Conservation (phyloP, 148 eudicot species). For the Rhododendron simsii region DNA sequence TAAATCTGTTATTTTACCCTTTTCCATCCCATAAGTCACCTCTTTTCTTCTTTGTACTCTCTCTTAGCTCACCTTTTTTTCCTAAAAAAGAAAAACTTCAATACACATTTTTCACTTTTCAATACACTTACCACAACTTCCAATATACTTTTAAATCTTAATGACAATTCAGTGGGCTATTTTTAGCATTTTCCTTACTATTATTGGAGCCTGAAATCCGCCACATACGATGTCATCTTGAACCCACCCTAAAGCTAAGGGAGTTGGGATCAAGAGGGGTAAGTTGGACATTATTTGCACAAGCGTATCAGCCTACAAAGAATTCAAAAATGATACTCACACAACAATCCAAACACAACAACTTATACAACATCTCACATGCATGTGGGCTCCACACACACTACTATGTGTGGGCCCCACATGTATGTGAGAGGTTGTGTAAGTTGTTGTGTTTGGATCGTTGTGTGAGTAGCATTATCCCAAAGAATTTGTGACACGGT, state of each 20-base stretch:
- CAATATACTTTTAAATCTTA: not conserved
- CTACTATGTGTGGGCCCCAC: too few relatives aligned
- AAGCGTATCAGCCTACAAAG: not conserved
- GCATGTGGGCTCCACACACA: too few relatives aligned
- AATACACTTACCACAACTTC: too few relatives aligned
- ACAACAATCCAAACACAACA: too few relatives aligned
- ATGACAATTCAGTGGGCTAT: not conserved
- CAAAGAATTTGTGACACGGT: too few relatives aligned
- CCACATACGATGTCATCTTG: not conserved
- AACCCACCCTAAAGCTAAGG: not conserved
- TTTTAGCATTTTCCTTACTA: not conserved
- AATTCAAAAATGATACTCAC: too few relatives aligned
- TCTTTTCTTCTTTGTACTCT: not conserved
- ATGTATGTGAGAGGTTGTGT: too few relatives aligned
- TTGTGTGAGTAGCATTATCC: too few relatives aligned
- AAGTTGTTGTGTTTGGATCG: too few relatives aligned
- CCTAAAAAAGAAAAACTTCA: not conserved
- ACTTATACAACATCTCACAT: too few relatives aligned
- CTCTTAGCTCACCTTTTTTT: not conserved
- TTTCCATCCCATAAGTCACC: not conserved
- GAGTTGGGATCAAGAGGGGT: not conserved
- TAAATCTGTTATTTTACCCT: too few relatives aligned
- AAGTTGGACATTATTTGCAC: not conserved
- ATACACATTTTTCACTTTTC: too few relatives aligned
- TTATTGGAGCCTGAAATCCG: not conserved